Conservation (phyloP, 1,139 yeast species). For the Taiozyma onychis region DNA sequence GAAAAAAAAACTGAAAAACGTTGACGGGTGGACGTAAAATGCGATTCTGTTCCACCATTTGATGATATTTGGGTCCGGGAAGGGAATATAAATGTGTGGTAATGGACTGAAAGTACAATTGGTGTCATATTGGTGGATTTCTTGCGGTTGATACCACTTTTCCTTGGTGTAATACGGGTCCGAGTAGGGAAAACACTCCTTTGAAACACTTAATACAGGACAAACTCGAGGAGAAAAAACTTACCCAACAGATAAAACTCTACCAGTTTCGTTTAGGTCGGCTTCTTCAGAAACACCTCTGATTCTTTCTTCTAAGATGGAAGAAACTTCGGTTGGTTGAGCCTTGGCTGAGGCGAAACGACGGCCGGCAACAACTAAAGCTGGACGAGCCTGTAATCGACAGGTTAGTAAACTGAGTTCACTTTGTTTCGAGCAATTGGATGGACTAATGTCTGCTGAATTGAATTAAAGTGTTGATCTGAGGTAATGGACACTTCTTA, state of each 20-base stretch:
- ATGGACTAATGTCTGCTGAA: background rate
- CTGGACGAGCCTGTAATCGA: slow-evolving; percentile 62
- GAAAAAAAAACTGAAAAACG: background rate
- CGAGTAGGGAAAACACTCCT: background rate
- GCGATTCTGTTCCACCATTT: background rate
- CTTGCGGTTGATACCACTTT: background rate
- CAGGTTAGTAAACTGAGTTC: slow-evolving; percentile 11
- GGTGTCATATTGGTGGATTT: background rate
- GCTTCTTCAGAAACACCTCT: slow-evolving; percentile 99
- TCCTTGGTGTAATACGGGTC: background rate
- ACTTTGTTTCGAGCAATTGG: background rate
- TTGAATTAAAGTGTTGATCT: background rate
- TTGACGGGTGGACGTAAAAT: background rate
- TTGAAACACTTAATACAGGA: background rate
- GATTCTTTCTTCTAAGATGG: slow-evolving; percentile 98
- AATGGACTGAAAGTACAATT: background rate
- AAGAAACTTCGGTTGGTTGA: slow-evolving; percentile 98
- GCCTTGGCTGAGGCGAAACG: slow-evolving; percentile 97
- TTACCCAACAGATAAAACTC: slow-evolving; percentile 95
- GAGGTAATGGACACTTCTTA: background rate
- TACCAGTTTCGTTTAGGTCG: slow-evolving; percentile 98
- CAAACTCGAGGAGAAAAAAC: slow-evolving; percentile 26
- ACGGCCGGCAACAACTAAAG: slow-evolving; percentile 55
- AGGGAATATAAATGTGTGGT: background rate
- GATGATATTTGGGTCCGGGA: background rate